Evolutionary conservation across 805 yeast genomes (phyloP).

Genomic region (Candida namnaoensis): DNA sequence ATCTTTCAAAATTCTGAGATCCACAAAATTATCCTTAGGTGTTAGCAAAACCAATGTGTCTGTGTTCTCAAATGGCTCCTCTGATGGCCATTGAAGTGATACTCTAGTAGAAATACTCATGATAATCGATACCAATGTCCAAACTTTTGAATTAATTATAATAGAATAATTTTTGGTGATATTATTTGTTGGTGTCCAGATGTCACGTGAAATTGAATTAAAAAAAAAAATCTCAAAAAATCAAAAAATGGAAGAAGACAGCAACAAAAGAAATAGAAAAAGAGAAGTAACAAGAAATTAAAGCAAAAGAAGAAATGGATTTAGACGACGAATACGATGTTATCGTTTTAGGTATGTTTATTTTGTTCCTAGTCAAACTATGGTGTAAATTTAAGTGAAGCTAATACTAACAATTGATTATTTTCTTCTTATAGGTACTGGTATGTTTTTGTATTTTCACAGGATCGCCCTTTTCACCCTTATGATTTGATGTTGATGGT

Average conservation of each 20-base stretch:
- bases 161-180: too few relatives aligned
- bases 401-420: neutral
- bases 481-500: too few relatives aligned
- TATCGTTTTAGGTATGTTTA: conserved; percentile 70
- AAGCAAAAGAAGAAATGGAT: conserved; percentile 48
- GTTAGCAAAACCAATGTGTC: conserved; percentile 36
- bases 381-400: too few relatives aligned
- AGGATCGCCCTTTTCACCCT: too few relatives aligned
- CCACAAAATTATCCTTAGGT: conserved; percentile 33
- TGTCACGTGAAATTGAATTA: too few relatives aligned
- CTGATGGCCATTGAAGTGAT: conserved; percentile 41
- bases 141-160: too few relatives aligned
- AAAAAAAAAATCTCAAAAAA: too few relatives aligned
- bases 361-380: neutral
- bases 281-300: too few relatives aligned
- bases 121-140: too few relatives aligned
- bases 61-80: conserved; percentile 28
- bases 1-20: conserved; percentile 23
- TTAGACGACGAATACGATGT: conserved; percentile 82
- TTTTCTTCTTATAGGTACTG: neutral
- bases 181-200: too few relatives aligned
- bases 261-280: too few relatives aligned
- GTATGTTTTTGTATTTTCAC: neutral
- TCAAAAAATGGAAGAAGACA: too few relatives aligned
- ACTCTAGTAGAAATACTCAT: conserved; percentile 29